Evolutionary conservation across 1,139 yeast species (phyloP).

Genomic region (Candida glucosophila): DNA sequence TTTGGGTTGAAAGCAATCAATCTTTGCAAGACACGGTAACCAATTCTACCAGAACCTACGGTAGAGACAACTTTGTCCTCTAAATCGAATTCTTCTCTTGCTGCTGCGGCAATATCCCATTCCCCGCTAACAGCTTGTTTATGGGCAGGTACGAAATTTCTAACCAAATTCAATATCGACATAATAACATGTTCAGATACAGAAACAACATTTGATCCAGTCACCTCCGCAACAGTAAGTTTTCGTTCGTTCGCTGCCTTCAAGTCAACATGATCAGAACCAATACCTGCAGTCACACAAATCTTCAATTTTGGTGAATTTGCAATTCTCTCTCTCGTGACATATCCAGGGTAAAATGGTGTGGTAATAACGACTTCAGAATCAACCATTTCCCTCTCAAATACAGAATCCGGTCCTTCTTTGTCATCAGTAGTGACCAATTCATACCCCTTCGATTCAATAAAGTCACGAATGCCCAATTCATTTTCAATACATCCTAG

Average conservation of each 20-base stretch:
- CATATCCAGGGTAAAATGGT: conserved; percentile 79
- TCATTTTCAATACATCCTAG: conserved; percentile 73
- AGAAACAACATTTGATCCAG: conserved; percentile 73
- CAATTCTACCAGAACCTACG: conserved; percentile 80
- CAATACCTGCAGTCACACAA: conserved; percentile 77
- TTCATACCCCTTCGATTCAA: conserved; percentile 61
- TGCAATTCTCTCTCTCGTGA: conserved; percentile 55
- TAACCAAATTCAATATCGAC: conserved; percentile 63
- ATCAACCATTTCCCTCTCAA: conserved; percentile 59
- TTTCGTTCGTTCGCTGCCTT: conserved; percentile 58
- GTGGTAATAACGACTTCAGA: conserved; percentile 75
- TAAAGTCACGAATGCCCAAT: conserved; percentile 58
- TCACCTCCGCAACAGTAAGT: conserved; percentile 68
- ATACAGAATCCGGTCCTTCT: conserved; percentile 44
- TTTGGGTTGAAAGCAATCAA: conserved; percentile 67
- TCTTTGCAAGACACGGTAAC: conserved; percentile 68
- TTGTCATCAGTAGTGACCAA: conserved; percentile 60
- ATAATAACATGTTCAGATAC: conserved; percentile 78
- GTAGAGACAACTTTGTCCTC: conserved; percentile 73
- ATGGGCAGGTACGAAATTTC: conserved; percentile 77
- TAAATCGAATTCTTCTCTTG: conserved; percentile 65
- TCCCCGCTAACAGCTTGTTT: conserved; percentile 50
- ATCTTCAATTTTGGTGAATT: conserved; percentile 69
- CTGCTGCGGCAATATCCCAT: conserved; percentile 77
- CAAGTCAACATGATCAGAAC: conserved; percentile 74